These are phyloP conservation scores for Eimeria maxima DNA, from an alignment of 169 alveolate genomes.

Conservation along the genomic window DNA sequence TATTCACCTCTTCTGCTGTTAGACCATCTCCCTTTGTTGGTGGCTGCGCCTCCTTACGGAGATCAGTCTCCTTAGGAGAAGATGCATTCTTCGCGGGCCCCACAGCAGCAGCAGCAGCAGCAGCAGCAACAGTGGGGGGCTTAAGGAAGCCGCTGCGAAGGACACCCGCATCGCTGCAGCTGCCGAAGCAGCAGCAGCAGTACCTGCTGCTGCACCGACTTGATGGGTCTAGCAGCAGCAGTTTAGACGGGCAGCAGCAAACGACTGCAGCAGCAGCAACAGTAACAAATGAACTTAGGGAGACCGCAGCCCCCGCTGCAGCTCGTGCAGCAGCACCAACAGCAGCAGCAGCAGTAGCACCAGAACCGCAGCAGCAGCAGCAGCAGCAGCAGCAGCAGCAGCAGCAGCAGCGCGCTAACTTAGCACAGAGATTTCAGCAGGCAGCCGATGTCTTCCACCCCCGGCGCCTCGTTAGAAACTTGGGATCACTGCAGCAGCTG, in stretches of 20 bases:
- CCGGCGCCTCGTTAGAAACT: not conserved
- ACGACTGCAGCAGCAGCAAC: not conserved
- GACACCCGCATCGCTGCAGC: slow-evolving; percentile 20
- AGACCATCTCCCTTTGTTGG: slow-evolving; percentile 47
- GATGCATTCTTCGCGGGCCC: not conserved
- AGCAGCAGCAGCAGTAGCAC: not conserved
- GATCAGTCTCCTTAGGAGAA: not conserved
- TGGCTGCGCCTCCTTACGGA: slow-evolving; percentile 20
- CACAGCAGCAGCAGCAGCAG: slow-evolving; percentile 47
- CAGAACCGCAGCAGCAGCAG: not conserved
- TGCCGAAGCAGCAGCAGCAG: slow-evolving; percentile 45
- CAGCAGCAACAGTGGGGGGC: not conserved
- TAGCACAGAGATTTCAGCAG: slow-evolving; percentile 54
- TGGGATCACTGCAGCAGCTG: not conserved
- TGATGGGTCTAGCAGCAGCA: slow-evolving; percentile 19
- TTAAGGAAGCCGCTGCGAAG: slow-evolving; percentile 42
- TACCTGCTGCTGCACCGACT: slow-evolving; percentile 24
- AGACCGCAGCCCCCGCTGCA: not conserved
- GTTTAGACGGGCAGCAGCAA: slow-evolving; percentile 1
- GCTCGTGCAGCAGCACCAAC: not conserved
- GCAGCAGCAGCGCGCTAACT: slow-evolving; percentile 44
- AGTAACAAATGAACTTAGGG: not conserved
- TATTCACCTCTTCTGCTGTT: slow-evolving; percentile 15
- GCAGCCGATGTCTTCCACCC: slow-evolving; percentile 28
- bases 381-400: slow-evolving; percentile 18